A percentile compares a stretch with the other conserved stretches of the same genome.
Evolutionary conservation across 2,329 filamentous ascomycete genomes (phyloP).

Genomic region (Penicillium expansum): DNA sequence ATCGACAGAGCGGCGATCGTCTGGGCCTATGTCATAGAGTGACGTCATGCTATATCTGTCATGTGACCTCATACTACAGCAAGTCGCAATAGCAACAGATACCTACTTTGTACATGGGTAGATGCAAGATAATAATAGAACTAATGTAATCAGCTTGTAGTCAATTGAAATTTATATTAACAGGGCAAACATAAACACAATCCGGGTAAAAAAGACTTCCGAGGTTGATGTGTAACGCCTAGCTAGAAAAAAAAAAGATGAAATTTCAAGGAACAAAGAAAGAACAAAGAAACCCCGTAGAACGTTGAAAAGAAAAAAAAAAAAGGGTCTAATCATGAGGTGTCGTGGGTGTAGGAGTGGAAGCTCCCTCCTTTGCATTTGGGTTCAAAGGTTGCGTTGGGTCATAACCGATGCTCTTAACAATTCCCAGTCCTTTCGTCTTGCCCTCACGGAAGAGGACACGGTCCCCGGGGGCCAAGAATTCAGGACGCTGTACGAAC

Average conservation of each 20-base stretch:
- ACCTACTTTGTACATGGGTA: neutral
- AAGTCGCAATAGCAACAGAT: neutral
- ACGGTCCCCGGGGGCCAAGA: conserved; percentile 80
- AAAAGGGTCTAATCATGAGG: neutral
- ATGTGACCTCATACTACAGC: neutral
- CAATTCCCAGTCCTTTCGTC: conserved; percentile 92
- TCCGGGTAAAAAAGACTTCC: neutral
- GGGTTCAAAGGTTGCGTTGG: conserved; percentile 52
- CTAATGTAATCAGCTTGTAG: neutral
- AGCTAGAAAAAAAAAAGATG: neutral
- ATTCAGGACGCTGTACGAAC: conserved; percentile 93
- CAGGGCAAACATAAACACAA: neutral
- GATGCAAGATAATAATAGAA: neutral
- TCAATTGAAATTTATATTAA: neutral
- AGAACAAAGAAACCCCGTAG: neutral
- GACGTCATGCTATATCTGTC: neutral
- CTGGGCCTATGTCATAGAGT: conserved; percentile 8
- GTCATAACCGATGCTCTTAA: conserved; percentile 89
- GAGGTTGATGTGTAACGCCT: neutral
- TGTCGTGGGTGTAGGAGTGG: neutral
- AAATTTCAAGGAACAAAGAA: neutral
- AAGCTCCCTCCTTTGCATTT: conserved; percentile 29
- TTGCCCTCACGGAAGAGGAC: conserved; percentile 90
- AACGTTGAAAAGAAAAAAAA: no score
- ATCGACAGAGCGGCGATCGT: conserved; percentile 1